Evolutionary conservation across 2,329 filamentous ascomycete genomes (phyloP).

Genomic region (Trichophyton schoenleinii): DNA sequence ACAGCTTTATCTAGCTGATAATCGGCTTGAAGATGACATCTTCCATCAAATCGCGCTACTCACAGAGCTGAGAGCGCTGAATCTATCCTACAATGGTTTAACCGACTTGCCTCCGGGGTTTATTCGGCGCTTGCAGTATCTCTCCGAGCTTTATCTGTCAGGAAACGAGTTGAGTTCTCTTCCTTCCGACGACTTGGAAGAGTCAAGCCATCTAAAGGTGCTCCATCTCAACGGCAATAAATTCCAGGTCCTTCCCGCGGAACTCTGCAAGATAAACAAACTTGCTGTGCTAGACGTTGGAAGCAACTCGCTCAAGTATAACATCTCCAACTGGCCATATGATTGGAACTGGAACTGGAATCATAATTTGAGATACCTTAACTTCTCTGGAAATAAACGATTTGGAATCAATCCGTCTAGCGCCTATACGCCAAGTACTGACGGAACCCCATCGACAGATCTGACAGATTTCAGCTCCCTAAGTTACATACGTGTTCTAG

Average conservation of each 20-base stretch:
- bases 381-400: conserved; percentile 91
- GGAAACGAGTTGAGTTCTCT: conserved; percentile 87
- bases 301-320: conserved; percentile 93
- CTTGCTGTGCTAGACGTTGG: conserved; percentile 86
- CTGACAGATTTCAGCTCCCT: conserved; percentile 85
- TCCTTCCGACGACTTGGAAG: conserved; percentile 86
- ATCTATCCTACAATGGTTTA: conserved; percentile 88
- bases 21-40: conserved; percentile 84
- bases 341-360: conserved; percentile 99
- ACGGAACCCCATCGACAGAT: conserved; percentile 48
- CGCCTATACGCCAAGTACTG: conserved; percentile 38
- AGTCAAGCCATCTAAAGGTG: conserved; percentile 73
- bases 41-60: conserved; percentile 82
- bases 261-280: conserved; percentile 87
- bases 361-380: conserved; percentile 84
- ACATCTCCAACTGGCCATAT: conserved; percentile 96
- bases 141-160: conserved; percentile 86
- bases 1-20: conserved; percentile 82
- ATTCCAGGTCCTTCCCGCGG: conserved; percentile 90
- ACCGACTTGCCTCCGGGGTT: conserved; percentile 83
- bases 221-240: conserved; percentile 96
- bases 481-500: conserved; percentile 70
- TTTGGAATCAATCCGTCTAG: conserved; percentile 70
- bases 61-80: conserved; percentile 72
- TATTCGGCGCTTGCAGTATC: conserved; percentile 76